phyloP scores from a whole-genome alignment of 805 yeast genomes.

The Candida sphagnicola region DNA sequence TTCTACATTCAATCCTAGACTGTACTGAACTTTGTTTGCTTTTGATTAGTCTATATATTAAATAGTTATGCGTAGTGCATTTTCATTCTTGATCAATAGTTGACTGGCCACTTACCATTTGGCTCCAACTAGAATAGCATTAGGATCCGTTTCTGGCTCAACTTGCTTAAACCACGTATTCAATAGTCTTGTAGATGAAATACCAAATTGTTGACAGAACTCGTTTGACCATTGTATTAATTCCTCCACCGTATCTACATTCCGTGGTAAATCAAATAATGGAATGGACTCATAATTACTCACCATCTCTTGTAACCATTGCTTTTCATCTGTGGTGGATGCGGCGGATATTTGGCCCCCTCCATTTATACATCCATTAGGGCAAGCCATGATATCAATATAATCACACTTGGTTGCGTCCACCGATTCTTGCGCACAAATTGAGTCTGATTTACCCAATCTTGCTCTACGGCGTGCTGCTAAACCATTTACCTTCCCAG shows the following conservation, averaged over 20 bases:
- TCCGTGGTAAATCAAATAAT: conserved; percentile 6
- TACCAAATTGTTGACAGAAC: conserved; percentile 26
- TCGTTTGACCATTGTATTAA: conserved; percentile 29
- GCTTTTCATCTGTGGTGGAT: conserved; percentile 30
- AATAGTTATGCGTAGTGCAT: too few species aligned
- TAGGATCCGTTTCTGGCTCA: conserved; percentile 48
- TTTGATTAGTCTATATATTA: too few species aligned
- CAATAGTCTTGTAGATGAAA: conserved; percentile 34
- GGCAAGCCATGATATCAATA: conserved; percentile 97
- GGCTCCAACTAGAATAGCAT: conserved; percentile 47
- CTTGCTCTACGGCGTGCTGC: conserved; percentile 45
- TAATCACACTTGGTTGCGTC: conserved; percentile 72
- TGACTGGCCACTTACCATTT: conserved; percentile 46
- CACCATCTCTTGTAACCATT: conserved; percentile 40
- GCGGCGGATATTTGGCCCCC: conserved; percentile 80
- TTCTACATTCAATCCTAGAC: too few species aligned
- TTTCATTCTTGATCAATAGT: too few species aligned
- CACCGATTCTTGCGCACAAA: conserved; percentile 26
- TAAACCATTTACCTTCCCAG: conserved; percentile 28
- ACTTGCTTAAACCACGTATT: conserved; percentile 47
- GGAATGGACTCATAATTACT: conserved; percentile 33
- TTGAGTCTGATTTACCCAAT: conserved; percentile 15
- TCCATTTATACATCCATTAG: conserved; percentile 95
- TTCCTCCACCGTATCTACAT: conserved; percentile 10
- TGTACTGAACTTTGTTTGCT: too few species aligned